These are phyloP conservation scores for Trametes coccinea DNA, from an alignment of 768 basidiomycete genomes.

Conservation along the genomic window DNA sequence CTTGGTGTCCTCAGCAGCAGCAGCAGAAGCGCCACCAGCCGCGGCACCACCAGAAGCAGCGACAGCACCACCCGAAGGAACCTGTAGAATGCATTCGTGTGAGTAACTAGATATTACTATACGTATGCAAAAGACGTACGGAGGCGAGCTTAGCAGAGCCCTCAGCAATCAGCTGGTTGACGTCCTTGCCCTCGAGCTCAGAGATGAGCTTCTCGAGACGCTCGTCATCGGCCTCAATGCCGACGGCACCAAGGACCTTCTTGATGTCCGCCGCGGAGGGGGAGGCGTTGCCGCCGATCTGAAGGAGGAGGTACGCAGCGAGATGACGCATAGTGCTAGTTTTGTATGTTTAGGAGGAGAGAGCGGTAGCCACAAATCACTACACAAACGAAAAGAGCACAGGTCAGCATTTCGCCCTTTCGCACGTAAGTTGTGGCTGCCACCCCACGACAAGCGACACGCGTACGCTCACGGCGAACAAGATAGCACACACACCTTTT, in stretches of 20 bases:
- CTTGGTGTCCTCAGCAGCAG: constrained; percentile 73
- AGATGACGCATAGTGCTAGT: constrained; percentile 70
- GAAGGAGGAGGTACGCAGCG: constrained; percentile 97
- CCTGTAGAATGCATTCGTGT: constrained; percentile 39
- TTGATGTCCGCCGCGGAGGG: constrained; percentile 88
- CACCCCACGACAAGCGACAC: background rate
- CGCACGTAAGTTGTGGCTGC: background rate
- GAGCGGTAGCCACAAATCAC: constrained; percentile 93
- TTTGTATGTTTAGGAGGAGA: constrained; percentile 34
- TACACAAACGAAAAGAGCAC: constrained; percentile 29
- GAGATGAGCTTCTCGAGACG: constrained; percentile 81
- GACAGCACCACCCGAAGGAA: constrained; percentile 90
- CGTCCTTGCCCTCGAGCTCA: constrained; percentile 89
- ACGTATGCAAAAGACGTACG: constrained; percentile 46
- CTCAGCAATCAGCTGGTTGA: constrained; percentile 87
- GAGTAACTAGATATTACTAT: background rate
- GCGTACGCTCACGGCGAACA: background rate
- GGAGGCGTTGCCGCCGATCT: constrained; percentile 86
- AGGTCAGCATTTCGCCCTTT: background rate
- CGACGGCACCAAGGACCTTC: constrained; percentile 81
- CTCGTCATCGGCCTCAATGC: constrained; percentile 84
- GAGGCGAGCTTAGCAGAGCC: constrained; percentile 94
- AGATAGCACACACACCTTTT: constrained; percentile 57
- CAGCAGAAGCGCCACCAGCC: constrained; percentile 57
- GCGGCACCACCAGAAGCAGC: constrained; percentile 55